Percentiles rank a stretch among this genome's conserved stretches.
Conservation (phyloP, 257 asterid species). For the Perilla frutescens region DNA sequence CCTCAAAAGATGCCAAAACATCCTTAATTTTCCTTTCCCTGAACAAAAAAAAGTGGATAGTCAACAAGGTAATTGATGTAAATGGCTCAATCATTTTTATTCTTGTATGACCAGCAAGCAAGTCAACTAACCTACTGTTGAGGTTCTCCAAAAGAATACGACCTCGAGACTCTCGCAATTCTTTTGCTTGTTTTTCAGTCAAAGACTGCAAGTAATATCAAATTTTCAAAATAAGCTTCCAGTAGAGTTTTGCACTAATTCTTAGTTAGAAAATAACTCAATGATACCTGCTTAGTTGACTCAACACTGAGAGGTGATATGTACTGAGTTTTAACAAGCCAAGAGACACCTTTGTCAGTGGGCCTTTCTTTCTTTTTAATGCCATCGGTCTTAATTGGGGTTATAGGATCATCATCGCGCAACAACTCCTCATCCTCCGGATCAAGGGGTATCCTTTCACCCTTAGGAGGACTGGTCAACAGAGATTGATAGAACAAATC, state of each 20-base stretch:
- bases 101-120: slow-evolving; percentile 25
- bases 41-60: slow-evolving; percentile 27
- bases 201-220: slow-evolving; percentile 61
- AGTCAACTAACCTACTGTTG: slow-evolving; percentile 73
- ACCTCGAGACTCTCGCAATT: slow-evolving; percentile 81
- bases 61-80: slow-evolving; percentile 11
- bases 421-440: slow-evolving; percentile 90
- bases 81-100: slow-evolving; percentile 22
- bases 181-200: slow-evolving; percentile 92
- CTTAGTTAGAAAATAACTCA: slow-evolving; percentile 21
- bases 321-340: slow-evolving; percentile 98
- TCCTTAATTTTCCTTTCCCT: slow-evolving; percentile 84
- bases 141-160: slow-evolving; percentile 76
- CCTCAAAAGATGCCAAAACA: slow-evolving; percentile 79
- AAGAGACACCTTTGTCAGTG: slow-evolving; percentile 92
- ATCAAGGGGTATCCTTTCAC: slow-evolving; percentile 69
- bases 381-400: slow-evolving; percentile 88
- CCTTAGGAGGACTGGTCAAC: slow-evolving; percentile 81
- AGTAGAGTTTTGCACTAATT: slow-evolving; percentile 15
- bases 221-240: slow-evolving; percentile 21
- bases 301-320: slow-evolving; percentile 92
- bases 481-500: slow-evolving; percentile 33
- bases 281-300: slow-evolving; percentile 80
- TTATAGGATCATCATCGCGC: slow-evolving; percentile 87
- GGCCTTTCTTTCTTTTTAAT: slow-evolving; percentile 93